A percentile compares a stretch with the other conserved stretches of the same genome.
These are phyloP conservation scores for Plasmodium blacklocki DNA, from an alignment of 169 alveolate species.

Conservation along the genomic window DNA sequence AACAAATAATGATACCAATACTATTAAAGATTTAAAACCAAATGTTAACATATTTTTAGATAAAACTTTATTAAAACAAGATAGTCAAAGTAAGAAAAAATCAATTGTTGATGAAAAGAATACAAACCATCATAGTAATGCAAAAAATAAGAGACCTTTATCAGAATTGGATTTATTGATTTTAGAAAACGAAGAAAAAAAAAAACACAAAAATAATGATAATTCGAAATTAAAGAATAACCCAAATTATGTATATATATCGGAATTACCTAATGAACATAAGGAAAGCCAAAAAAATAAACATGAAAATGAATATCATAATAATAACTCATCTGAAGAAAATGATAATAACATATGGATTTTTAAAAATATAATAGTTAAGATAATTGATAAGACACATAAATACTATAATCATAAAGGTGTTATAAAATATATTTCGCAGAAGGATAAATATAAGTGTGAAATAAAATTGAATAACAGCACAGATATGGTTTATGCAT, in stretches of 20 bases:
- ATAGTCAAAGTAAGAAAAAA: conserved; percentile 1
- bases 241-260: background rate
- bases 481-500: conserved; percentile 12
- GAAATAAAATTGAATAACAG: conserved; percentile 45
- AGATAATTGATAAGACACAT: conserved; percentile 63
- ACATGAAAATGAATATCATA: background rate
- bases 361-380: conserved; percentile 53
- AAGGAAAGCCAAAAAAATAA: background rate
- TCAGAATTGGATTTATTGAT: conserved; percentile 50
- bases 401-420: conserved; percentile 48
- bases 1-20: background rate
- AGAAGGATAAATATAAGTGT: conserved; percentile 38
- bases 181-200: conserved; percentile 68
- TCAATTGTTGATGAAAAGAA: background rate
- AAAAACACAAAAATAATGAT: conserved; percentile 11
- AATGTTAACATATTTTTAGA: conserved; percentile 15
- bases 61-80: conserved; percentile 5
- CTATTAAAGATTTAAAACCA: conserved; percentile 12
- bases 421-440: conserved; percentile 20
- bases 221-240: background rate
- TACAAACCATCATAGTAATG: background rate
- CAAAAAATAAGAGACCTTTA: conserved; percentile 45
- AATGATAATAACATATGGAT: conserved; percentile 26
- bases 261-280: background rate
- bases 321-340: background rate